Evolutionary conservation across 2,329 filamentous ascomycete genomes (phyloP).

Genomic region (Cladobotryum mycophilum): DNA sequence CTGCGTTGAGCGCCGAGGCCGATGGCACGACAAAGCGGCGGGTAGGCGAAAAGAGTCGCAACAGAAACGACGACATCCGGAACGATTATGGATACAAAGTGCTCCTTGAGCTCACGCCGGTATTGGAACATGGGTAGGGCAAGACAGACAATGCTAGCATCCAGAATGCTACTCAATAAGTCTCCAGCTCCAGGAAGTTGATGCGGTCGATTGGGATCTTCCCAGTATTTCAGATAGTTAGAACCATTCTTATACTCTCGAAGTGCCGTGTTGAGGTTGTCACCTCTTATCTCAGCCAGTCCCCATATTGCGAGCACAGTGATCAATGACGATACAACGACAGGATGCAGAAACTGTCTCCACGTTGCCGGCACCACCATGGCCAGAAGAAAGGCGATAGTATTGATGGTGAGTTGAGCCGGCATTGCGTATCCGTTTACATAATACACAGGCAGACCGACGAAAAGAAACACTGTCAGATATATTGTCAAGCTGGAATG

Average conservation of each 20-base stretch:
- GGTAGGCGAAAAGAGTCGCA: slow-evolving; percentile 51
- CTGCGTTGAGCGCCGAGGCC: slow-evolving; percentile 34
- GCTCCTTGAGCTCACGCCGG: slow-evolving; percentile 46
- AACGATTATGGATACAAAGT: slow-evolving; percentile 48
- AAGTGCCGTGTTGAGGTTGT: slow-evolving; percentile 36
- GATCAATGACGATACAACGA: too few relatives aligned
- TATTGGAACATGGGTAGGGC: slow-evolving; percentile 58
- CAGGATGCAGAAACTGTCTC: too few relatives aligned
- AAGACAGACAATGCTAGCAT: slow-evolving; percentile 53
- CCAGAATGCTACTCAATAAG: slow-evolving; percentile 47
- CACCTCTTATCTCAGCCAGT: slow-evolving; percentile 15
- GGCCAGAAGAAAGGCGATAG: too few relatives aligned
- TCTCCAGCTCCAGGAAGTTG: slow-evolving; percentile 50
- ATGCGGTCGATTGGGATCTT: not conserved
- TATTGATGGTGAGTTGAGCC: too few relatives aligned
- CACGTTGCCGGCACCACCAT: too few relatives aligned
- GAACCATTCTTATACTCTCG: slow-evolving; percentile 44
- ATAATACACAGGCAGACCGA: too few relatives aligned
- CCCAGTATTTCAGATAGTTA: slow-evolving; percentile 48
- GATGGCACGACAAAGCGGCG: slow-evolving; percentile 45
- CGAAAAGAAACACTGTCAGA: too few relatives aligned
- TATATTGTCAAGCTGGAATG: too few relatives aligned
- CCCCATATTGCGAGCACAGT: too few relatives aligned
- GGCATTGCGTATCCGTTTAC: too few relatives aligned
- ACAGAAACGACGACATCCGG: slow-evolving; percentile 47